Evolutionary conservation across 2,329 filamentous ascomycete genomes (phyloP).

Genomic region (Pseudogymnoascus sp.): DNA sequence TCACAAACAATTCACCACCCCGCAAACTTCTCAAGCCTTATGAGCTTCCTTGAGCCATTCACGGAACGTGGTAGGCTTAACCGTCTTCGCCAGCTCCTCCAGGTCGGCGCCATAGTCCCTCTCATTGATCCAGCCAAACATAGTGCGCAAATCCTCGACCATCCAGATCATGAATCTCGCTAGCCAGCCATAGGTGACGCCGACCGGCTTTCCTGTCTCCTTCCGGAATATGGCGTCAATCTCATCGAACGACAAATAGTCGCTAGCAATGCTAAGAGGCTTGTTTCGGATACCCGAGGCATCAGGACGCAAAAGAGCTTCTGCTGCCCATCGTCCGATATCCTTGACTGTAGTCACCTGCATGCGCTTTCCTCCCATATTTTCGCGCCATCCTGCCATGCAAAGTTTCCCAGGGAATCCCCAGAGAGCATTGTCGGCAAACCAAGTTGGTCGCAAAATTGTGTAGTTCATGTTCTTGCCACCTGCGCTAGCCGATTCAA

Average conservation of each 20-base stretch:
- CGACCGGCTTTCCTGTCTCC: conserved; percentile 22
- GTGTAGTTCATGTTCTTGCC: conserved; percentile 40
- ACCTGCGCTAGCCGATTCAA: conserved; percentile 34
- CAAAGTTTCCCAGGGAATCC: conserved; percentile 22
- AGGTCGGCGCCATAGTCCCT: conserved; percentile 29
- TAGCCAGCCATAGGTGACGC: conserved; percentile 22
- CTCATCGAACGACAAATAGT: conserved; percentile 34
- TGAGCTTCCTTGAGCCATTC: conserved; percentile 1
- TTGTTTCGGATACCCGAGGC: conserved; percentile 28
- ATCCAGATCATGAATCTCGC: conserved; percentile 18
- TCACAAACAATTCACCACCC: not conserved
- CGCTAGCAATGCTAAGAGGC: conserved; percentile 36
- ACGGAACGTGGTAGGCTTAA: not conserved
- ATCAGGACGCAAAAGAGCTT: conserved; percentile 33
- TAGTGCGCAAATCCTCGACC: conserved; percentile 21
- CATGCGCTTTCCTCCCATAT: conserved; percentile 27
- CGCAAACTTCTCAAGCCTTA: not conserved
- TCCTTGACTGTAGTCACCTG: conserved; percentile 36
- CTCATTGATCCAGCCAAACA: conserved; percentile 25
- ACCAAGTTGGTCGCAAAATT: conserved; percentile 45
- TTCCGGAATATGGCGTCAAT: conserved; percentile 26
- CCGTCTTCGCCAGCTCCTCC: conserved; percentile 26
- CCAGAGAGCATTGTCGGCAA: conserved; percentile 39
- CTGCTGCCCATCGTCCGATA: conserved; percentile 37
- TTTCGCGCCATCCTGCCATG: conserved; percentile 25